Conservation (phyloP, 225 moss, liverwort and hornwort species). For the Marchantia polymorpha region DNA sequence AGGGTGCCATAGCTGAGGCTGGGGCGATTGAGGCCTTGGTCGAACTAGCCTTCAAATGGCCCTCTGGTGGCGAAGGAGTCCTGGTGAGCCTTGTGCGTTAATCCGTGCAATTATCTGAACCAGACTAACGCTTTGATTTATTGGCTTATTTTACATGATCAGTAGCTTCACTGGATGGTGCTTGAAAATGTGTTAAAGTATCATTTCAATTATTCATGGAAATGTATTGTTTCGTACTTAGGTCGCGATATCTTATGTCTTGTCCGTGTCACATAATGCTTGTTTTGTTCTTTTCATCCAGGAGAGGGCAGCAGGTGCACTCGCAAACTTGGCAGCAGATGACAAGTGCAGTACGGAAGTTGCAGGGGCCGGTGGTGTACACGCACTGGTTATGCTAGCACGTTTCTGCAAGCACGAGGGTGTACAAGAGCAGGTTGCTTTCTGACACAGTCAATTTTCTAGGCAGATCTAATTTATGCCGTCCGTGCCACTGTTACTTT, state of each 20-base stretch:
- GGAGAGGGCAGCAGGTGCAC: constrained; percentile 96
- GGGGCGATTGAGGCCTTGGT: constrained; percentile 91
- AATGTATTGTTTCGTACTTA: background rate
- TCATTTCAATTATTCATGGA: background rate
- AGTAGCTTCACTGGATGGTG: background rate
- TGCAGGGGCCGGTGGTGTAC: constrained; percentile 83
- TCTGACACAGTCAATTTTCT: background rate
- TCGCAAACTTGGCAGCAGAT: constrained; percentile 92
- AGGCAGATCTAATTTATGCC: background rate
- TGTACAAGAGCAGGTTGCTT: constrained; percentile 83
- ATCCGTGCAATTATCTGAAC: background rate
- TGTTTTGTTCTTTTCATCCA: constrained; percentile 34
- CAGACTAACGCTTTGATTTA: background rate
- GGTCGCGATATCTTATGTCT: background rate
- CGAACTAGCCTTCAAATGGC: constrained; percentile 79
- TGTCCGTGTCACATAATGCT: background rate
- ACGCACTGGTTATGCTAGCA: constrained; percentile 80
- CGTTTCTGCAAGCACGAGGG: constrained; percentile 82
- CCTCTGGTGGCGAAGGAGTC: constrained; percentile 84
- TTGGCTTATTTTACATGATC: background rate
- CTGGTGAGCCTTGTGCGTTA: constrained; percentile 51
- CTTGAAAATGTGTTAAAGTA: background rate
- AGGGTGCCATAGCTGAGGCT: constrained; percentile 91
- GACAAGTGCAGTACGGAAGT: constrained; percentile 98
- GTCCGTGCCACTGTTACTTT: background rate